Base-by-base conservation (phyloP, 768 basidiomycete genomes). In the Boletus fagicola region DNA sequence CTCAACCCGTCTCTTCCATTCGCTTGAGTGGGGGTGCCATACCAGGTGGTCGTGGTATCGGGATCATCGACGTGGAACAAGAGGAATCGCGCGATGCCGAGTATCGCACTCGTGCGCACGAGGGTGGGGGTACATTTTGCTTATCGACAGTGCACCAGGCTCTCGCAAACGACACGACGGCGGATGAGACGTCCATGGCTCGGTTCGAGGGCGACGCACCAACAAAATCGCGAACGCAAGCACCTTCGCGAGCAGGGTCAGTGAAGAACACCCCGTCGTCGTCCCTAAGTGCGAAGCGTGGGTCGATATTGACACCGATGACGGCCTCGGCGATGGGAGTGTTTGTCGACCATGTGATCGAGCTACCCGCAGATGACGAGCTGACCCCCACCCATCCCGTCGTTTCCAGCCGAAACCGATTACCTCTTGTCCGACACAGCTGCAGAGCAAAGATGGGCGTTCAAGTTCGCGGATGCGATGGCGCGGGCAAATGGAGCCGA, bases 401-500 rank as follows among this genome's bases (percentile, higher is more conserved):
- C 13, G 6, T 5, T 18, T 49, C 7, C 60, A 94, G 94, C 86
- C 24, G 86, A 90, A 62, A 72, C 75, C 0, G 70, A 81, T 0
- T 92, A 84, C 66, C 55, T 79, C 0, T 71, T 95, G 13, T 65
- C 74, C 3, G 93, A 97, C 69, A 67, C 76, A 1, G 75, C 63
- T 2, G 83, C 79, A 28, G 94, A 95, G 70, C 68, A 72, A 54
- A 89, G 86, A 63, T 87, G 85, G 72, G 73, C 74, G 0, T 84
- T 94, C 73, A 82, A 79, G 26, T 78, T 96, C 2, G 62, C 66
- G 0, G 81, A 87, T 4, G 83, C 87, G 0, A 72, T 94, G 15
- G 67, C 70, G 20, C 78, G 86, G 3, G 87, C 91, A 0, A 81
- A 80, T 65, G 68, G 53, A 18, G 42, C 76, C 28, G 70, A 72